phyloP scores from a whole-genome alignment of 257 asterid species.

The Oldenlandia corymbosa region DNA sequence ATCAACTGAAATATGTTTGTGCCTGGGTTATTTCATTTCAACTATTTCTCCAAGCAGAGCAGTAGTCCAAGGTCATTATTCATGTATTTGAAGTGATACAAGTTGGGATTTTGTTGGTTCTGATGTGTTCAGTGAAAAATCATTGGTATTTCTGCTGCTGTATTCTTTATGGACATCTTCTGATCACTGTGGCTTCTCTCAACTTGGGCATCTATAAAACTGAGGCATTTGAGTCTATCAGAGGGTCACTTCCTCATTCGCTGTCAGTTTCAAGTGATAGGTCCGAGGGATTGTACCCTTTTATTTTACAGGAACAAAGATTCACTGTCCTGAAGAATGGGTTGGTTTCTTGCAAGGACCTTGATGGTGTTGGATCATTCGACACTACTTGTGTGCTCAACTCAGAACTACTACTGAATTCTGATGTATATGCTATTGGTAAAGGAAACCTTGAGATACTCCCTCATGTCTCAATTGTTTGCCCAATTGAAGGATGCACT shows the following conservation, averaged over 20 bases:
- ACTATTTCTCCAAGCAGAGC: not conserved
- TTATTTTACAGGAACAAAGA: constrained; percentile 22
- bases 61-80: constrained; percentile 5
- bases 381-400: constrained; percentile 64
- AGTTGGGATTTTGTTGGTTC: constrained; percentile 28
- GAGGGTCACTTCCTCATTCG: constrained; percentile 22
- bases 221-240: constrained; percentile 23
- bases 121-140: constrained; percentile 52
- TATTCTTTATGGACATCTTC: constrained; percentile 50
- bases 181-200: constrained; percentile 32
- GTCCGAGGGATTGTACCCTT: constrained; percentile 16
- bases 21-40: not conserved
- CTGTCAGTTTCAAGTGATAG: constrained; percentile 27
- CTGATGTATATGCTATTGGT: constrained; percentile 56
- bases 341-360: constrained; percentile 71
- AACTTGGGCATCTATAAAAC: constrained; percentile 29
- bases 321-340: constrained; percentile 19
- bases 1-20: not conserved
- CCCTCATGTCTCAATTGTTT: constrained; percentile 58
- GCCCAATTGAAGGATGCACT: constrained; percentile 73
- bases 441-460: constrained; percentile 83
- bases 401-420: constrained; percentile 40
- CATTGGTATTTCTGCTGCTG: constrained; percentile 50
- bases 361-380: constrained; percentile 86
- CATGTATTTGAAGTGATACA: constrained; percentile 30